Base-by-base conservation (phyloP, 2,329 filamentous ascomycete species). In the Scedosporium dehoogii region DNA sequence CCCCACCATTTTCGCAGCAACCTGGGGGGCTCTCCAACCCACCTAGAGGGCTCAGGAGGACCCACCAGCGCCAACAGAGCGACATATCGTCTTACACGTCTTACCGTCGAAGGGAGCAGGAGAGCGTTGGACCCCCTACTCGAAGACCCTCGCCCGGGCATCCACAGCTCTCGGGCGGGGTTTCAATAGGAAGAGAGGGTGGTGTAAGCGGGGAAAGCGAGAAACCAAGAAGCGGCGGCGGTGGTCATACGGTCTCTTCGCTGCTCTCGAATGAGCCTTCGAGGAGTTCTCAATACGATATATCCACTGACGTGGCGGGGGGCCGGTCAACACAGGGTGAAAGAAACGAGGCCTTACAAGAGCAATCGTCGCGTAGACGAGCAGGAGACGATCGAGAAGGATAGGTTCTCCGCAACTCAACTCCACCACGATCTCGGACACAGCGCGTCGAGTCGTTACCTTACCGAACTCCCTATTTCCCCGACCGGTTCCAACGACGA, bases 21-120 rank as follows among this genome's bases (percentile, higher is more conserved):
- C 21, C 58, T 33, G 16, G 21, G 18, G 48, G 60, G 29, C 27
- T 44, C 12, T 25, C 46, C 23, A 83, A 82, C 62, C 81, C 81
- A 3, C 79, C 79, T 23, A 78, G 78, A 7, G 76, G 78, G 66
- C 80, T 83, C 71, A 79, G 82, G 65, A 77, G 81, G 65, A 82
- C 81, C 57, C 86, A 89, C 70, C 83, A 81, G 57, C 81, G 87
- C 66, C 84, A 87, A 68, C 80, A 81, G 69, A 90, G 86, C 73
- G 87, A 89, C 69, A 72, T 84, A 64, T 85, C 84, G 5, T 76
- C 77, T 9, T 78, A 80, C 65, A 73, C 78, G 56, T 72, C 74
- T 12, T 67, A 70, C 16, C 76, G 74, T 59, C 75, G 78, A n/a
- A 71, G 69, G 41, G 70, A 73, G 33, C 69, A 68, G 7, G 74